Base-by-base conservation (phyloP, 75 land plant species). In the Larix kaempferi region DNA sequence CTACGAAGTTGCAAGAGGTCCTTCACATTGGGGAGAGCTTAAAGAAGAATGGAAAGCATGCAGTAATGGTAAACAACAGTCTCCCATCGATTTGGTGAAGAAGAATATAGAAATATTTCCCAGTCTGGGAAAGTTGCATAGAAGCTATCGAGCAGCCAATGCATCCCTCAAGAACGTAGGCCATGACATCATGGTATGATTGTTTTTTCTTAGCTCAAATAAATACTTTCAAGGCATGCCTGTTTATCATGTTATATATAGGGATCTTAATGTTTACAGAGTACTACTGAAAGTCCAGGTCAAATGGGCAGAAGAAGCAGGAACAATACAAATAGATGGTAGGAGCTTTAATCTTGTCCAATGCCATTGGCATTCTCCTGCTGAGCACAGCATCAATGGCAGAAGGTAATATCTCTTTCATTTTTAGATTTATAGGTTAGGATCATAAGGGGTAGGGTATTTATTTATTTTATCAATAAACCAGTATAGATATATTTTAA, bases 21-120 rank as follows among this genome's bases (percentile, higher is more conserved):
- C 89, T 72, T 39, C 55, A 16, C 74, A 77, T 15, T 87, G 89
- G 89, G 88, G 87, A 1, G 77, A 84, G 13, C 60, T 85, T 6
- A 76, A 79, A 26, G 54, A 23, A 15, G 79, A 85, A 17, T 87
- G 89, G 89, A 49, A 29, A 11, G 6, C 69, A 0, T 87, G 89
- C 74, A 71, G 75, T 23, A 62, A 58, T 25, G 89, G 89, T 15
- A 23, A 49, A 49, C 33, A 59, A 39, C 89, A 87, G 57, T 87
- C 87, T 59, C 87, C 89, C n/a, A 84, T 86, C 26, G 79, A 84
- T 77, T 35, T 89, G 0, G 6, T 4, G 52, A 49, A 49, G 8
- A 44, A 44, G 52, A 49, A 49, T 49, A 49, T 49, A 49, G 52
- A 49, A 49, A 49, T 49, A 49, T 49, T 7, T 49, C 52, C 10